Evolutionary conservation across 371 early-diverging fungal genomes (phyloP).

Genomic region (Mucor sp.): DNA sequence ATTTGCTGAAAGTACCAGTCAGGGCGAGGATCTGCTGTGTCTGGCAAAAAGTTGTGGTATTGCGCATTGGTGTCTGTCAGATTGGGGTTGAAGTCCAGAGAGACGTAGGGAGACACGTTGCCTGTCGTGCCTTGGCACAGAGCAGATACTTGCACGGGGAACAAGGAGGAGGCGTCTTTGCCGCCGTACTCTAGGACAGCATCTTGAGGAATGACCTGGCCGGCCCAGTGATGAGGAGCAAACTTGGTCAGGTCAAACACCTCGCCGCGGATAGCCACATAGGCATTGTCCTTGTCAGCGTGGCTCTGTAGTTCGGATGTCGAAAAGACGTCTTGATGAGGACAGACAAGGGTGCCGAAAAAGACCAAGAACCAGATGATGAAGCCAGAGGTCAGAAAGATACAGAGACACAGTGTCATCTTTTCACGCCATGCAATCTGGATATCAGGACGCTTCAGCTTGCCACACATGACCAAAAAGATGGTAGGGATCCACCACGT

Average conservation of each 20-base stretch:
- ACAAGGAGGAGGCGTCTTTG: conserved; percentile 66
- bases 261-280: conserved; percentile 72
- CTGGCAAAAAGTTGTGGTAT: conserved; percentile 46
- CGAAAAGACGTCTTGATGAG: conserved; percentile 72
- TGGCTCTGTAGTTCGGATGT: conserved; percentile 46
- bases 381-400: conserved; percentile 61
- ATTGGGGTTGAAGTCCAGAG: conserved; percentile 43
- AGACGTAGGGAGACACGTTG: conserved; percentile 34
- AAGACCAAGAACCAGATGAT: conserved; percentile 70
- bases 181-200: conserved; percentile 66
- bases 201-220: conserved; percentile 49
- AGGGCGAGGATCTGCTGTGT: conserved; percentile 43
- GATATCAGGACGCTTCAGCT: conserved; percentile 80
- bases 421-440: conserved; percentile 89
- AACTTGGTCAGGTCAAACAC: conserved; percentile 72
- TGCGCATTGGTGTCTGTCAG: conserved; percentile 40
- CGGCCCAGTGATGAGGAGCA: conserved; percentile 56
- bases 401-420: conserved; percentile 74
- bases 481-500: conserved; percentile 90
- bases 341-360: conserved; percentile 86
- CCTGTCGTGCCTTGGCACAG: conserved; percentile 48
- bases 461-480: conserved; percentile 65
- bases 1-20: conserved; percentile 61
- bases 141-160: conserved; percentile 76
- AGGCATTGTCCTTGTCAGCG: conserved; percentile 43